phyloP scores from a whole-genome alignment of 345 rosid genomes.

The Citrus australasica region DNA sequence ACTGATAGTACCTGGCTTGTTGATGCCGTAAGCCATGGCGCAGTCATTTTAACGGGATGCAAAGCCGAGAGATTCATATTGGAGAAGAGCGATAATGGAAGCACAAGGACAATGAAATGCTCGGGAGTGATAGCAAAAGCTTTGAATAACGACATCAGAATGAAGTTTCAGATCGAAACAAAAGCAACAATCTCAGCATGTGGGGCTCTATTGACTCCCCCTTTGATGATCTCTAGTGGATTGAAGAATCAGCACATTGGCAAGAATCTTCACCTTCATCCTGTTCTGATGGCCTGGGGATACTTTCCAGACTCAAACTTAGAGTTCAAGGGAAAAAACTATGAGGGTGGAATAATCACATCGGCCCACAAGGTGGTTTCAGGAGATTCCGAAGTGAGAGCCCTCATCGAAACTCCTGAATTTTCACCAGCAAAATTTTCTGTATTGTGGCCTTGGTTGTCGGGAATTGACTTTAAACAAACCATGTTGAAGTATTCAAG shows the following conservation, averaged over 20 bases:
- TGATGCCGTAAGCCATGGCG: conserved; percentile 61
- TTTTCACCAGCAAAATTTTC: conserved; percentile 46
- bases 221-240: conserved; percentile 76
- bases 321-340: conserved; percentile 39
- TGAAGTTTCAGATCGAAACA: conserved; percentile 63
- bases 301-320: conserved; percentile 73
- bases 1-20: conserved; percentile 82
- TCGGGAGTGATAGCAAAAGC: conserved; percentile 55
- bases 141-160: conserved; percentile 33
- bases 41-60: conserved; percentile 79
- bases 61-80: conserved; percentile 68
- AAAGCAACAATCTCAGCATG: conserved; percentile 72
- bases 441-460: conserved; percentile 43
- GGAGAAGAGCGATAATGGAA: conserved; percentile 27
- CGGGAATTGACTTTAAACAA: conserved; percentile 48
- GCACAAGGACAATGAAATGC: conserved; percentile 55
- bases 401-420: conserved; percentile 56
- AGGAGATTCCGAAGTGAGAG: conserved; percentile 34
- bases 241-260: conserved; percentile 70
- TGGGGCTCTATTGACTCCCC: conserved; percentile 82
- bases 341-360: conserved; percentile 66
- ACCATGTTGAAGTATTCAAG: conserved; percentile 51
- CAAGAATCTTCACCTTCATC: conserved; percentile 74
- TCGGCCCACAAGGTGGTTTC: conserved; percentile 44
- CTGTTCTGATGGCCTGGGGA: conserved; percentile 85